Conservation (phyloP, 169 alveolate genomes). For the Eimeria zaria region DNA sequence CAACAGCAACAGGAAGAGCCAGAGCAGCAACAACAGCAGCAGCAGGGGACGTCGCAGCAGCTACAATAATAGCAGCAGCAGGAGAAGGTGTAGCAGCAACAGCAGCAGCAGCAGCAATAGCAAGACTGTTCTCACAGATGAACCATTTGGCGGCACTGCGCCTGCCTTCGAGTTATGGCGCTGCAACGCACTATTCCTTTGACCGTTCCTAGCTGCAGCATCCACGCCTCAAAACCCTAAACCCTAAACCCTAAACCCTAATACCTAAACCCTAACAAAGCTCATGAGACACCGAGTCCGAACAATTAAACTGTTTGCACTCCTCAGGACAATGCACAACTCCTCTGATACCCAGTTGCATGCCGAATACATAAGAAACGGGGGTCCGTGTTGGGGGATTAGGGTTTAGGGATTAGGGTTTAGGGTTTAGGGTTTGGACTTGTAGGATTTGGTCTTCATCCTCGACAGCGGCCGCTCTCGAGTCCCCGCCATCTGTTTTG, state of each 20-base stretch:
- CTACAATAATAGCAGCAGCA: neutral
- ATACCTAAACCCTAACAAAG: neutral
- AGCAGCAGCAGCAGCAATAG: constrained; percentile 76
- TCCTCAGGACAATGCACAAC: neutral
- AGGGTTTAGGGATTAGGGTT: constrained; percentile 36
- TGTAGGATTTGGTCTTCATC: neutral
- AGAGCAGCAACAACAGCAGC: neutral
- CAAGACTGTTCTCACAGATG: constrained; percentile 4
- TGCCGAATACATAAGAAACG: too few relatives aligned
- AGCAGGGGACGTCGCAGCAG: neutral
- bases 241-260: constrained; percentile 37
- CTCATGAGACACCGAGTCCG: too few relatives aligned
- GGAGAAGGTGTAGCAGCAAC: neutral
- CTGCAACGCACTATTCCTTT: neutral
- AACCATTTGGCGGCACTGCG: neutral
- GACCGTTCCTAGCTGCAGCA: neutral
- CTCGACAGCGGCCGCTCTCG: constrained; percentile 24
- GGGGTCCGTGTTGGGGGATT: too few relatives aligned
- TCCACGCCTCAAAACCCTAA: constrained; percentile 29
- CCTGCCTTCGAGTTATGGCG: too few relatives aligned
- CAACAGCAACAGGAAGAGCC: neutral
- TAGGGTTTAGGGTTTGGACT: constrained; percentile 31
- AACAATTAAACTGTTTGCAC: too few relatives aligned
- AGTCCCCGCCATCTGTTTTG: neutral
- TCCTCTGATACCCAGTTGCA: too few relatives aligned